Conservation (phyloP, 2,329 filamentous ascomycete genomes). For the Keithomyces neogunnii region DNA sequence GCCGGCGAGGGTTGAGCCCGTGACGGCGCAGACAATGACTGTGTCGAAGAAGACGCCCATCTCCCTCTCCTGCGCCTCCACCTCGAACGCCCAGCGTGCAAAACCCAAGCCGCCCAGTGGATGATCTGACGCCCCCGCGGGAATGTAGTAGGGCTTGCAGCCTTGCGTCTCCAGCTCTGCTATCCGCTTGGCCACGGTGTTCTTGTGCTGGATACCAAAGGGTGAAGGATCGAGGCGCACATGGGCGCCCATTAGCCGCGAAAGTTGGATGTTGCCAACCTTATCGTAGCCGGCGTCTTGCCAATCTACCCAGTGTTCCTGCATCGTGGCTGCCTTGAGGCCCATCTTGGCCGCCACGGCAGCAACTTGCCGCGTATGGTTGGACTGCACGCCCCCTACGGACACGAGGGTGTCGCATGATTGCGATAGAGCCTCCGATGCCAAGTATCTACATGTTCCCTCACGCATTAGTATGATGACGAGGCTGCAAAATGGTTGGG, state of each 20-base stretch:
- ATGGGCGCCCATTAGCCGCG: conserved; percentile 58
- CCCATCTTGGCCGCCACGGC: conserved; percentile 52
- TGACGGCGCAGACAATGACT: conserved; percentile 61
- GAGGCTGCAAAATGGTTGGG: background rate
- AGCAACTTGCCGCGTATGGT: conserved; percentile 61
- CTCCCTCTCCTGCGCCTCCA: conserved; percentile 52
- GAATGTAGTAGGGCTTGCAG: conserved; percentile 62
- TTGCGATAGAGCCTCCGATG: conserved; percentile 50
- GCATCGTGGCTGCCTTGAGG: conserved; percentile 42
- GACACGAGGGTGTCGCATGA: conserved; percentile 54
- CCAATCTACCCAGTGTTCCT: conserved; percentile 63
- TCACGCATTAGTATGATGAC: background rate
- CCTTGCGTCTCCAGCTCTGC: conserved; percentile 43
- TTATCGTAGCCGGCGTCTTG: conserved; percentile 49
- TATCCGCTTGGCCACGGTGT: conserved; percentile 44
- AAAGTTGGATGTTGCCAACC: conserved; percentile 65
- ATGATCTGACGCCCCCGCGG: conserved; percentile 63
- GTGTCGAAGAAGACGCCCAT: conserved; percentile 59
- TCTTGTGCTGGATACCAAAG: conserved; percentile 64
- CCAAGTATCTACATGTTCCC: conserved; percentile 41
- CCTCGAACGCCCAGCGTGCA: conserved; percentile 62
- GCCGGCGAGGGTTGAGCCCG: conserved; percentile 61
- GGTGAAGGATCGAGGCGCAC: conserved; percentile 48
- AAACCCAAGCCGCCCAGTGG: conserved; percentile 63
- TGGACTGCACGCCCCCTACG: conserved; percentile 61